These are phyloP conservation scores for Acer yangbiense DNA, from an alignment of 345 rosid genomes.

Conservation along the genomic window DNA sequence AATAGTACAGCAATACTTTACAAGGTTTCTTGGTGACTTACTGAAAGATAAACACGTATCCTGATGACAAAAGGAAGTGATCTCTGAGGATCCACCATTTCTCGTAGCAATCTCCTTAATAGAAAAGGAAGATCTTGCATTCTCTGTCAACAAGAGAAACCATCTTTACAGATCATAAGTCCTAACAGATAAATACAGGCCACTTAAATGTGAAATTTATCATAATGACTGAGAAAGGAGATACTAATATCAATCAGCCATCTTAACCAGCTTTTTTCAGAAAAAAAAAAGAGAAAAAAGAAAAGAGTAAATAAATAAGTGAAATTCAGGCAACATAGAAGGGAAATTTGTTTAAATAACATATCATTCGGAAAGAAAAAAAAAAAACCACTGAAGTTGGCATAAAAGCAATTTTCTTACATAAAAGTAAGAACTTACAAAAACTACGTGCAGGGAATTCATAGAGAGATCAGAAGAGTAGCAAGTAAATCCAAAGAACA, in stretches of 20 bases:
- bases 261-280: not conserved
- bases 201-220: not conserved
- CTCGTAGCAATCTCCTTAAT: constrained; percentile 69
- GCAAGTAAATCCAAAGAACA: not conserved
- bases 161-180: constrained; percentile 1
- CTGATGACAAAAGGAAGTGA: constrained; percentile 83
- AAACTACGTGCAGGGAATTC: not conserved
- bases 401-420: not conserved
- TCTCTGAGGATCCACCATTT: constrained; percentile 81
- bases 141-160: constrained; percentile 46
- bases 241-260: not conserved
- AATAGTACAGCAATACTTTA: not conserved
- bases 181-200: not conserved
- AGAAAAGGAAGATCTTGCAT: constrained; percentile 94
- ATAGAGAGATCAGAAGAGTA: not conserved
- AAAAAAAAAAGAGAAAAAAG: no score
- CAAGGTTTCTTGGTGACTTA: constrained; percentile 39
- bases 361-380: not conserved
- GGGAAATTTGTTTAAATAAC: not conserved
- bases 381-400: not conserved
- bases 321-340: not conserved
- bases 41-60: constrained; percentile 80
- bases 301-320: not conserved
- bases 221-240: not conserved
- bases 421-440: not conserved